Base-by-base conservation (phyloP, 148 eudicot genomes). In the Camellia lanceoleosa region DNA sequence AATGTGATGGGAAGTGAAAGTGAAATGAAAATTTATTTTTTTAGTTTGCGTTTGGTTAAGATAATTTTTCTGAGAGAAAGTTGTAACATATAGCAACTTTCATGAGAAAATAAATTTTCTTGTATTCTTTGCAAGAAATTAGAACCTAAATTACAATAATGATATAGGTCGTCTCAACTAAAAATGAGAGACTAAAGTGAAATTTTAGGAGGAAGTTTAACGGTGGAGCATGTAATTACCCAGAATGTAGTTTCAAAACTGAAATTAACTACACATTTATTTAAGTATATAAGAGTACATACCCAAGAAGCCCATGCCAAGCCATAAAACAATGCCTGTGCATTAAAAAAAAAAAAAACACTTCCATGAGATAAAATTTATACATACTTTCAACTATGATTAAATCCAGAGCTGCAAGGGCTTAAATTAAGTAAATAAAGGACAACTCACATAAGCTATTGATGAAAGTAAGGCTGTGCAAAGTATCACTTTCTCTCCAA, bases 241-340 rank as follows among this genome's bases (percentile, higher is more conserved):
- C 62, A 14, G 42, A 42, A 12, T 68, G 42, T 41, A 46, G 3
- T 70, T 42, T 16, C 13, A 46, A 70, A 23, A 47, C 73, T 44
- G 23, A 70, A 5, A 70, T 18, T 47, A 44, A 6, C 11, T 47
- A 13, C 2, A 18, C 75, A 19, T 30, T n/a, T 9, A 44, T 77
- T 23, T 6, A 68, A 41, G 77, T 41, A 80, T 42, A 47, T 58
- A 18, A 23, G 20, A 73, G 41, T 76, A 76, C 91, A 59, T 91
- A 95, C 98, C 98, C 98, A 95, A 70, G 89, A 74, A 81, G 95
- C 97, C 98, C 98, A 95, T 73, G 98, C 98, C 82, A 93, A 88
- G 58, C 98, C 96, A 76, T 95, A 93, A 79, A 95, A 87, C 70
- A 93, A 72, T 64, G 92, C 98, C 97, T 95, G 97, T 68, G 20